Evolutionary conservation across 768 basidiomycete genomes (phyloP).

Genomic region (Paxillus rubicundulus): DNA sequence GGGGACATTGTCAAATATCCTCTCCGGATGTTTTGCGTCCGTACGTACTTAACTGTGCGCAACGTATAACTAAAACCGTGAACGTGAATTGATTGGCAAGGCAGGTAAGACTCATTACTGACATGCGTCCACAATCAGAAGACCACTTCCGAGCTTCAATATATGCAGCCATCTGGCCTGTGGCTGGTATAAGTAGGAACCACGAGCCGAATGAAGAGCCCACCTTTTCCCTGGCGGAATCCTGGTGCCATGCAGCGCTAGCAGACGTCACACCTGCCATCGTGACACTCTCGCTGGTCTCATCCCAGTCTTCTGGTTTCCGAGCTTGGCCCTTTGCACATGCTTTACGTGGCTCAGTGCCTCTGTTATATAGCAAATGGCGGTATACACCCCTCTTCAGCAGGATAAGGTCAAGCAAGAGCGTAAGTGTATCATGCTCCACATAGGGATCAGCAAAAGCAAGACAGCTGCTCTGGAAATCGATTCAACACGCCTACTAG

Average conservation of each 20-base stretch:
- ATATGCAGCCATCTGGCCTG: slow-evolving; percentile 62
- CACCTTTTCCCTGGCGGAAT: slow-evolving; percentile 29
- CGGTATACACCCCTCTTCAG: slow-evolving; percentile 80
- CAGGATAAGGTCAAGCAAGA: slow-evolving; percentile 77
- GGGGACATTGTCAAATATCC: not conserved
- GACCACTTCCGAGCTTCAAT: slow-evolving; percentile 53
- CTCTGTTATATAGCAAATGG: slow-evolving; percentile 80
- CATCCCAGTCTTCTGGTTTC: not conserved
- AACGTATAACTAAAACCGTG: slow-evolving; percentile 61
- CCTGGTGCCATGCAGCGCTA: not conserved
- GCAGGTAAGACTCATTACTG: slow-evolving; percentile 25
- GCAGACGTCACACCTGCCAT: not conserved
- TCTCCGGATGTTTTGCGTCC: not conserved
- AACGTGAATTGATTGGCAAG: slow-evolving; percentile 1
- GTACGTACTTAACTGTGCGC: slow-evolving; percentile 65
- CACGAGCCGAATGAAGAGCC: not conserved
- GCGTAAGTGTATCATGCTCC: slow-evolving; percentile 72
- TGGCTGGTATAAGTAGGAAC: not conserved
- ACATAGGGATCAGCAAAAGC: slow-evolving; percentile 84
- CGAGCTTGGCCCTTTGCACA: slow-evolving; percentile 15
- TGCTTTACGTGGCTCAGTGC: slow-evolving; percentile 56
- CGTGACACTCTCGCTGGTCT: not conserved
- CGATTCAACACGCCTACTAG: slow-evolving; percentile 5
- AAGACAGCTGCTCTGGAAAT: slow-evolving; percentile 52
- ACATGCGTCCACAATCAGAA: slow-evolving; percentile 75